Conservation (phyloP, 1,284 basidiomycete genomes). For the Omphalotus olearius region DNA sequence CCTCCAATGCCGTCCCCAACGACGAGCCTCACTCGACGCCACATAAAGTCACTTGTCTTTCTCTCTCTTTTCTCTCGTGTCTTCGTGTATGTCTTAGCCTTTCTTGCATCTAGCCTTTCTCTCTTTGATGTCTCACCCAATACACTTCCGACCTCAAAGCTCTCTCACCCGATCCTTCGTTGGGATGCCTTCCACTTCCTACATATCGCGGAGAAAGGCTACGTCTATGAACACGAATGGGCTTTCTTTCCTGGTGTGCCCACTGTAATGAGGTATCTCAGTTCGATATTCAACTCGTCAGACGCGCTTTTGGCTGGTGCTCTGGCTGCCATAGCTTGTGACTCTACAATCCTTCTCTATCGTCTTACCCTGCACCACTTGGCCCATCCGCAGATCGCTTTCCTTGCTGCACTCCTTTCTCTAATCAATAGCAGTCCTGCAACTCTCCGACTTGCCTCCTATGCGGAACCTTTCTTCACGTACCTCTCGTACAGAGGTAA, state of each 20-base stretch:
- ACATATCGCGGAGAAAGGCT: conserved; percentile 60
- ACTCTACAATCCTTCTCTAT: conserved; percentile 58
- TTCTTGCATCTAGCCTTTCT: conserved; percentile 8
- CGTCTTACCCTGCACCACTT: conserved; percentile 52
- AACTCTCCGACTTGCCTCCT: conserved; percentile 67
- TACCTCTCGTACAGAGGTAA: conserved; percentile 72
- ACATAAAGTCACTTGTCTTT: conserved; percentile 6
- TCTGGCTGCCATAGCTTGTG: conserved; percentile 38
- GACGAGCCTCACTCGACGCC: background rate
- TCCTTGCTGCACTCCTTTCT: conserved; percentile 63
- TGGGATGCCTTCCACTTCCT: conserved; percentile 91
- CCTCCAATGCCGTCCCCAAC: background rate
- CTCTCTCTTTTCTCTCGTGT: conserved; percentile 20
- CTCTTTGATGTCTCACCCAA: conserved; percentile 37
- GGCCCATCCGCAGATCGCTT: conserved; percentile 51
- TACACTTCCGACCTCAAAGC: conserved; percentile 25
- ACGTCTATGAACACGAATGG: conserved; percentile 80
- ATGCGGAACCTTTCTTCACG: conserved; percentile 85
- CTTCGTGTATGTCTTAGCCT: conserved; percentile 11
- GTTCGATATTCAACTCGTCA: conserved; percentile 18
- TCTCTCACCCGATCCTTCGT: conserved; percentile 44
- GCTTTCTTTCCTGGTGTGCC: conserved; percentile 83
- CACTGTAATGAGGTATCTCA: conserved; percentile 42
- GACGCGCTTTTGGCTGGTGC: conserved; percentile 29
- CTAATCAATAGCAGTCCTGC: conserved; percentile 80